A percentile compares a stretch with the other conserved stretches of the same genome.
Evolutionary conservation across 345 rosid genomes (phyloP).

Genomic region (Citrus unshiu): DNA sequence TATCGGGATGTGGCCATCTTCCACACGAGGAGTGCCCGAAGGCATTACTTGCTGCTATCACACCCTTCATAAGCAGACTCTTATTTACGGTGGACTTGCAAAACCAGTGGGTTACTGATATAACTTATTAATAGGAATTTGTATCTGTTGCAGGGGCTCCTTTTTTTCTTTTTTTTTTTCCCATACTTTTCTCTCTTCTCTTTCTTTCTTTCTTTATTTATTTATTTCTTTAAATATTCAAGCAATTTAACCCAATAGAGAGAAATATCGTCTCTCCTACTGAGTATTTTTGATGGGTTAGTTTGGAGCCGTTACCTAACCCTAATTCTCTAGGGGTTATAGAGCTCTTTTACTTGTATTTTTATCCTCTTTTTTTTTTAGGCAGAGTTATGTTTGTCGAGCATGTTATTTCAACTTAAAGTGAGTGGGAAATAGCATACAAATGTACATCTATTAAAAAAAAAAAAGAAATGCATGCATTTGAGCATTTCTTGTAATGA

Average conservation of each 20-base stretch:
- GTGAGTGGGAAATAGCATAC: conserved; percentile 21
- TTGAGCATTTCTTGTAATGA: background rate
- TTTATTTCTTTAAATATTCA: background rate
- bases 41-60: conserved; percentile 79
- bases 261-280: conserved; percentile 25
- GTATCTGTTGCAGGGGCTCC: conserved; percentile 18
- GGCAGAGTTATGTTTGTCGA: conserved; percentile 1
- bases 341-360: conserved; percentile 27
- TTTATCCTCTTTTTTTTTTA: background rate
- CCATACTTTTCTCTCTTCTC: too few relatives aligned
- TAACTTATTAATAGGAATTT: conserved; percentile 13
- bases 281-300: conserved; percentile 35
- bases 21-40: conserved; percentile 97
- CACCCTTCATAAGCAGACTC: conserved; percentile 75
- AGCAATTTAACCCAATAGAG: conserved; percentile 25
- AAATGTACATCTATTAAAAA: conserved; percentile 24
- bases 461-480: conserved; percentile 17
- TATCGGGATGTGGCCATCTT: conserved; percentile 95
- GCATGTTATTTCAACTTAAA: conserved; percentile 12
- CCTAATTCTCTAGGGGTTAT: conserved; percentile 21
- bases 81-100: conserved; percentile 43
- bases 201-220: too few relatives aligned
- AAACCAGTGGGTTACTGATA: conserved; percentile 33
- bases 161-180: too few relatives aligned
- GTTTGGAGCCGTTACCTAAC: conserved; percentile 14